Evolutionary conservation across 2,329 filamentous ascomycete genomes (phyloP), one percentile per base, ranked within the genome.

Genomic region (Apiospora hydei): DNA sequence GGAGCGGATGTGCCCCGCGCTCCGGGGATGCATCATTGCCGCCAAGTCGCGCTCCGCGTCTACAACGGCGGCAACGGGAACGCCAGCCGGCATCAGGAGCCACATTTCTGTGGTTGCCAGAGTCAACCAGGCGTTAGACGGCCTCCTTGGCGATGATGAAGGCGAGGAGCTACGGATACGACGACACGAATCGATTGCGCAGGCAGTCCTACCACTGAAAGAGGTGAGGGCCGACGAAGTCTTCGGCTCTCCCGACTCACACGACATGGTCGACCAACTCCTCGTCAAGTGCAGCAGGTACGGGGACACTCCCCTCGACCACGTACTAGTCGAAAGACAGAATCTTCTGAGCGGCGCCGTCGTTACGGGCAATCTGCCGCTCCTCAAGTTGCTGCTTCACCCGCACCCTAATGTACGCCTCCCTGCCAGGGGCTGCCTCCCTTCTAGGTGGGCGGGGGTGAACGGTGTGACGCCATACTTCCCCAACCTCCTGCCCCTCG

Each of bases 341-440:
- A 67, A 67, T 46, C 14, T 67, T 21, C 41, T 67, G 10, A 24
- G 64, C 13, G 64, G 64, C 41, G 64, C 41, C 7, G 64, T 67
- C 41, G 44, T 46, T 34, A 4, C 11, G 14, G 64, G 64, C 38
- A 67, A 26, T 26, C 38, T 67, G 30, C n/a, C 64, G 3, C 18
- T 67, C 41, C 8, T 67, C 21, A 11, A 16, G 5, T 46, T 38
- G 8, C 14, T 67, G 13, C 64, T 46, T 46, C 8, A 24, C 3
- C 21, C 26, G 8, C 38, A 46, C 44, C 44, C 44, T 7, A 46
- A 46, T 46, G 34, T 38, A 5, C 34, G 34, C 7, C 34, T 38
- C 34, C 34, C 34, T 38, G 34, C 34, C 6, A 18, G 16, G 16
- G 51, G 41, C 41, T 13, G 26, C 13, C 16, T 30, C 26, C 26